Conservation (phyloP, 805 yeast species). For the Alloascoidea africana region DNA sequence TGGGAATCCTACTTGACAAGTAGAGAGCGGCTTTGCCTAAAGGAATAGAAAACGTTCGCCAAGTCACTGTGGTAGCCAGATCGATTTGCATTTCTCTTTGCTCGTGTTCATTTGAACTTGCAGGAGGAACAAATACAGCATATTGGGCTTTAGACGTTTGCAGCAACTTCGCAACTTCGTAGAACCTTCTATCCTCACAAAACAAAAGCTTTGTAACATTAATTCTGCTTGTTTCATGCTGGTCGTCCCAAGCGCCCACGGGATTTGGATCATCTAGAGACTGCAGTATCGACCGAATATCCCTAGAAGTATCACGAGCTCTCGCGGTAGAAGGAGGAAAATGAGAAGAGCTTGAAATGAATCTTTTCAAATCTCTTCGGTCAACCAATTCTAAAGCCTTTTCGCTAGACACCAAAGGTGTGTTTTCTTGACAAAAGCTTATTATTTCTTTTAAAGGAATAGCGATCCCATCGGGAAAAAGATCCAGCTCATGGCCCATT, state of each 20-base stretch:
- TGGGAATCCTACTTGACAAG: conserved; percentile 53
- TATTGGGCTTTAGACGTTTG: conserved; percentile 54
- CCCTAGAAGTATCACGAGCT: conserved; percentile 16
- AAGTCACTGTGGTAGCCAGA: conserved; percentile 44
- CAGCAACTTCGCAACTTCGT: conserved; percentile 56
- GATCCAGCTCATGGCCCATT: conserved; percentile 34
- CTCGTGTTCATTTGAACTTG: conserved; percentile 37
- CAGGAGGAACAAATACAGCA: conserved; percentile 22
- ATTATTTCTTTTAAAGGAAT: conserved; percentile 41
- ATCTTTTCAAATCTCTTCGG: conserved; percentile 41
- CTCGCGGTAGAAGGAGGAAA: conserved; percentile 6
- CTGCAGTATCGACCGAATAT: conserved; percentile 25
- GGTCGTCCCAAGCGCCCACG: conserved; percentile 52
- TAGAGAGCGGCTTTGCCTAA: conserved; percentile 68
- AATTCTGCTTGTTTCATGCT: conserved; percentile 52
- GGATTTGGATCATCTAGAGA: conserved; percentile 28
- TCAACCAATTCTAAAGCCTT: conserved; percentile 41
- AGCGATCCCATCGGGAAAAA: conserved; percentile 60
- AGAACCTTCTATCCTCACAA: conserved; percentile 62
- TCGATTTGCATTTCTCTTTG: conserved; percentile 35
- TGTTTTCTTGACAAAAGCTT: conserved; percentile 30
- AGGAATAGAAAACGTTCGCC: conserved; percentile 63
- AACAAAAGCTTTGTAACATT: conserved; percentile 60
- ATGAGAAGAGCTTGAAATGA: conserved; percentile 11
- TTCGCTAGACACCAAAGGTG: conserved; percentile 31